Percentiles rank a stretch among this genome's conserved stretches.
Evolutionary conservation across 495 filamentous ascomycete genomes (phyloP).

Genomic region (Melanomma pulvis-pyrius): DNA sequence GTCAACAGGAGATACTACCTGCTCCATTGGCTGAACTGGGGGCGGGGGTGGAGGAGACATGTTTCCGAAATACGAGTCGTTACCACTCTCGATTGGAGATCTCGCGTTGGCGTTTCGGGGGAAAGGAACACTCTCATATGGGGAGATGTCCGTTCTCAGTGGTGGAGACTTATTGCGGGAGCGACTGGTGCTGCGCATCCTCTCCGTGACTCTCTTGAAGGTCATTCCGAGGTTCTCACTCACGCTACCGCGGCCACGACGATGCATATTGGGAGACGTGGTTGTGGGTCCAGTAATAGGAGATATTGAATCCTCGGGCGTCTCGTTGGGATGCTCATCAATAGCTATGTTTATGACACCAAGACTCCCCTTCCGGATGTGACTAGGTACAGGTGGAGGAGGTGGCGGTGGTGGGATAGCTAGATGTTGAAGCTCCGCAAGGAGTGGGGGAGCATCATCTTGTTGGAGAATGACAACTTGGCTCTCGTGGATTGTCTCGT

Average conservation of each 20-base stretch:
- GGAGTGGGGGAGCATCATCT: conserved; percentile 58
- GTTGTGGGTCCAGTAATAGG: conserved; percentile 22
- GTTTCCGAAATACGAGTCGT: conserved; percentile 15
- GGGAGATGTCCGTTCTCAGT: conserved; percentile 28
- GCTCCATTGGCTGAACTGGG: conserved; percentile 27
- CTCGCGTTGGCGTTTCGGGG: conserved; percentile 32
- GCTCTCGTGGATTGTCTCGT: conserved; percentile 61
- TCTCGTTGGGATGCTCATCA: conserved; percentile 36
- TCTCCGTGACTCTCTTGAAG: conserved; percentile 43
- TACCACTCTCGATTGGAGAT: conserved; percentile 37
- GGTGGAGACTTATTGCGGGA: conserved; percentile 45
- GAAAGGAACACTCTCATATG: conserved; percentile 45
- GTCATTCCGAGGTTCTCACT: conserved; percentile 46
- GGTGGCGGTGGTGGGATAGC: conserved; percentile 67
- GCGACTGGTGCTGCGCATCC: conserved; percentile 47
- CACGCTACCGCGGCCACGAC: conserved; percentile 45
- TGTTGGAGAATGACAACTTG: conserved; percentile 44
- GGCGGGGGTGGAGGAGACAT: conserved; percentile 31
- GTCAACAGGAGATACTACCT: conserved; percentile 29
- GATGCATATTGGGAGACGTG: conserved; percentile 38
- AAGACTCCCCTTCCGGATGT: conserved; percentile 28
- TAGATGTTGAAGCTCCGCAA: conserved; percentile 86
- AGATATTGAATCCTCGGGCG: conserved; percentile 15
- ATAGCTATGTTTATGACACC: conserved; percentile 49
- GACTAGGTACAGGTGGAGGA: conserved; percentile 56